Evolutionary conservation across 192 early-diverging fungal species (phyloP).

Genomic region (Coemansia sp.): DNA sequence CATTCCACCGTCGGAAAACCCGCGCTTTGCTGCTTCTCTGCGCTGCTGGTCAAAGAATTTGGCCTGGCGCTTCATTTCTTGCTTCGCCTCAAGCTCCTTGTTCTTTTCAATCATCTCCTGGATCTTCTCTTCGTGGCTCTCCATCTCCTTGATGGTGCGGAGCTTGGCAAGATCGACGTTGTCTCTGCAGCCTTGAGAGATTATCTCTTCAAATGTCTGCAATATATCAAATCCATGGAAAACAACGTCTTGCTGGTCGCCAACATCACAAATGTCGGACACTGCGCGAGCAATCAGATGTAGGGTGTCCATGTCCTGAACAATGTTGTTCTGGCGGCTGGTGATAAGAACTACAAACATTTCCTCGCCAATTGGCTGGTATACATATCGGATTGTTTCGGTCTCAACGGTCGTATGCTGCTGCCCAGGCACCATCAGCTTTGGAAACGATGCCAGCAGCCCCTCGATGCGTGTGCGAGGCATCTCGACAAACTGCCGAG

Average conservation of each 20-base stretch:
- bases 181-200: constrained; percentile 89
- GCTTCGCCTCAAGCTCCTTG: constrained; percentile 97
- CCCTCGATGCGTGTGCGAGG: constrained; percentile 96
- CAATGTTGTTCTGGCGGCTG: constrained; percentile 93
- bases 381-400: constrained; percentile 95
- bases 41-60: constrained; percentile 90
- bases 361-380: constrained; percentile 93
- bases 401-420: constrained; percentile 99
- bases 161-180: constrained; percentile 90
- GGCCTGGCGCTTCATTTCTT: constrained; percentile 91
- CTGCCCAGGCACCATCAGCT: constrained; percentile 83
- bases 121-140: constrained; percentile 96
- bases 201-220: constrained; percentile 94
- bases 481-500: constrained; percentile 98
- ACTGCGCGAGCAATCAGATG: constrained; percentile 93
- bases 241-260: constrained; percentile 85
- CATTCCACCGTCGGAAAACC: constrained; percentile 56
- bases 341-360: constrained; percentile 97
- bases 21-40: constrained; percentile 69
- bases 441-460: constrained; percentile 94
- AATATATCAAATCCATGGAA: constrained; percentile 87
- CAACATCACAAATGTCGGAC: constrained; percentile 82
- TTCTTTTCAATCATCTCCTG: constrained; percentile 93
- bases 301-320: constrained; percentile 97
- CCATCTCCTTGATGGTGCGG: constrained; percentile 95